These are phyloP conservation scores for Skeletonema grethae DNA, from an alignment of 108 stramenopile genomes.

Conservation along the genomic window DNA sequence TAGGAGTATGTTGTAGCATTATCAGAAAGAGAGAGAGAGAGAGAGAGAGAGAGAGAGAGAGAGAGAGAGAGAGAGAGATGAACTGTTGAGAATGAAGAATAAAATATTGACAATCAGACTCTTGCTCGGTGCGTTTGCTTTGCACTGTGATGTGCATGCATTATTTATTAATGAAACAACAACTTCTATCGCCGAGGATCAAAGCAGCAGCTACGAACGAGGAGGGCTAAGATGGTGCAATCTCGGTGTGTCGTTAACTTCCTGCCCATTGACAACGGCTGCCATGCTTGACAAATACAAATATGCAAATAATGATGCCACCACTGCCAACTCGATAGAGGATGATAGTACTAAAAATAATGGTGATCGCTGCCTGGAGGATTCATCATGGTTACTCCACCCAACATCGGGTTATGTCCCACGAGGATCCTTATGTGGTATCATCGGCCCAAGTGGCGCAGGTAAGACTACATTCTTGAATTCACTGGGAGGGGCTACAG, in stretches of 20 bases:
- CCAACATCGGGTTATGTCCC: conserved; percentile 55
- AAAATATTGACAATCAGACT: too few species aligned
- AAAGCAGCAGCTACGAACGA: not conserved
- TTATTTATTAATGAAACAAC: not conserved
- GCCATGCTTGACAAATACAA: conserved; percentile 17
- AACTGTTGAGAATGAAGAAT: too few species aligned
- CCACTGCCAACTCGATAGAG: not conserved
- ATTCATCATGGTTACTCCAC: conserved; percentile 51
- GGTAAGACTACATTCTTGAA: conserved; percentile 66
- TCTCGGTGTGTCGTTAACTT: conserved; percentile 38
- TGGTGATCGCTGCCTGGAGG: conserved; percentile 18
- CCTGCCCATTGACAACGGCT: conserved; percentile 11
- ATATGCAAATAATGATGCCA: conserved; percentile 1
- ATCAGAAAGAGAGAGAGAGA: too few species aligned
- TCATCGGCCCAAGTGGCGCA: conserved; percentile 68
- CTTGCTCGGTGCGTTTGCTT: not conserved
- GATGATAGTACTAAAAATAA: not conserved
- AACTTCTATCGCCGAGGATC: not conserved
- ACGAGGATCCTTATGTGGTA: conserved; percentile 70
- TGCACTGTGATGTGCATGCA: not conserved
- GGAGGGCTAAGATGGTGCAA: conserved; percentile 42
- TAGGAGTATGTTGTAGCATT: too few species aligned
- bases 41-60: too few species aligned
- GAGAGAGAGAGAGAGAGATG: too few species aligned
- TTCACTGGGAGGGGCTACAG: conserved; percentile 48